Percentiles rank a stretch among this genome's conserved stretches.
Evolutionary conservation across 352 stramenopile genomes (phyloP).

Genomic region (Globisporangium spinosum): DNA sequence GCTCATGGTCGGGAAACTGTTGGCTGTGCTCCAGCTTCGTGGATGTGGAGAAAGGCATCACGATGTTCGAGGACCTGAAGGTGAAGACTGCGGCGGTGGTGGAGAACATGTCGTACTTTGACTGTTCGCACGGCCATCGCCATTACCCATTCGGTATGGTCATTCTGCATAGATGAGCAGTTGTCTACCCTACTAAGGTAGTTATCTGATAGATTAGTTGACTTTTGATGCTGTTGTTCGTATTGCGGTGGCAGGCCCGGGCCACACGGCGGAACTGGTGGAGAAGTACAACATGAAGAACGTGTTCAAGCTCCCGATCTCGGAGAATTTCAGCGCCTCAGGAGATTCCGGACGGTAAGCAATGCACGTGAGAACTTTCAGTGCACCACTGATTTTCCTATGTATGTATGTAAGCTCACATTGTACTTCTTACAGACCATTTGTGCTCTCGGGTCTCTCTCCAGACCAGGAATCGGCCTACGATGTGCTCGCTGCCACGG

Average conservation of each 20-base stretch:
- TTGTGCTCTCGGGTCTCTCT: slow-evolving; percentile 71
- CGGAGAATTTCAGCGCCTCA: slow-evolving; percentile 63
- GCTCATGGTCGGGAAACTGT: background rate
- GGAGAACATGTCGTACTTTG: slow-evolving; percentile 99
- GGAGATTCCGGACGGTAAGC: slow-evolving; percentile 70
- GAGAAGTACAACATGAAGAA: slow-evolving; percentile 83
- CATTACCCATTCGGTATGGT: slow-evolving; percentile 83
- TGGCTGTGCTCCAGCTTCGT: slow-evolving; percentile 77
- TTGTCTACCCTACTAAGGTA: background rate
- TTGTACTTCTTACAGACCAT: slow-evolving; percentile 41
- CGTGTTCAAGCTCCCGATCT: slow-evolving; percentile 83
- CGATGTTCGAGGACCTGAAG: slow-evolving; percentile 98
- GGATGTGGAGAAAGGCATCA: slow-evolving; percentile 98
- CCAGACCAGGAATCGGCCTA: slow-evolving; percentile 66
- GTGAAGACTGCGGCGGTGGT: slow-evolving; percentile 96
- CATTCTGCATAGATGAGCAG: background rate
- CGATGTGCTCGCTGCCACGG: slow-evolving; percentile 58
- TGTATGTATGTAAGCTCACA: background rate
- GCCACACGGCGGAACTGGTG: slow-evolving; percentile 72
- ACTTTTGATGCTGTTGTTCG: background rate
- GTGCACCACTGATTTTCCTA: too few species aligned
- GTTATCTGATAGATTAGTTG: background rate
- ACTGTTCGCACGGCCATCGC: slow-evolving; percentile 81
- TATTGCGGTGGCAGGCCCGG: slow-evolving; percentile 34
- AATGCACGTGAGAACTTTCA: background rate